phyloP scores from a whole-genome alignment of 1,284 basidiomycete species.

The Tremellales sp. region DNA sequence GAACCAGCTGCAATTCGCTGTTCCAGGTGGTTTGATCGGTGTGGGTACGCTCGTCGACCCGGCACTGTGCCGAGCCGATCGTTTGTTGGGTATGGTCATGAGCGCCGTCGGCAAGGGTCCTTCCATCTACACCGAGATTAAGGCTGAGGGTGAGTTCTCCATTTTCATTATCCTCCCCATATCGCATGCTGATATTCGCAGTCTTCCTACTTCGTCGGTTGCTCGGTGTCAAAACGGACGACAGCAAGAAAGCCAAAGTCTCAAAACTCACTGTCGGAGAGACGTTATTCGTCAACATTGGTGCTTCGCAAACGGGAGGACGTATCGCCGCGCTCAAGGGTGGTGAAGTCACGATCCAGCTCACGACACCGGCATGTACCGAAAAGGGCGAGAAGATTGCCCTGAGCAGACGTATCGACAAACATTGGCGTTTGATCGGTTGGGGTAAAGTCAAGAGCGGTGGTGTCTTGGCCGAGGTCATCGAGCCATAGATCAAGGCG shows the following conservation, averaged over 20 bases:
- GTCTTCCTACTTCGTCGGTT: slow-evolving; percentile 88
- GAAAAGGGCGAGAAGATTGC: slow-evolving; percentile 95
- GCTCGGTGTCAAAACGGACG: slow-evolving; percentile 96
- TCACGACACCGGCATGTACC: slow-evolving; percentile 88
- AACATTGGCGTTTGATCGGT: slow-evolving; percentile 78
- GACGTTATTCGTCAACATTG: slow-evolving; percentile 88
- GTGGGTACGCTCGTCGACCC: slow-evolving; percentile 96
- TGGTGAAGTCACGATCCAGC: slow-evolving; percentile 84
- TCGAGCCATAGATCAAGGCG: slow-evolving; percentile 9
- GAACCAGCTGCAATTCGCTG: slow-evolving; percentile 90
- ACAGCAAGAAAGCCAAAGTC: slow-evolving; percentile 95
- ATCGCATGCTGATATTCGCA: slow-evolving; percentile 4
- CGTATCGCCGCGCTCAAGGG: slow-evolving; percentile 87
- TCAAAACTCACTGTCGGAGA: slow-evolving; percentile 90
- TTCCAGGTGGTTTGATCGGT: slow-evolving; percentile 96
- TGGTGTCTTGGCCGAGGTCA: slow-evolving; percentile 43
- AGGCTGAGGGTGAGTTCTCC: slow-evolving; percentile 44
- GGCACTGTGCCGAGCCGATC: slow-evolving; percentile 92
- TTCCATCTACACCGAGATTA: slow-evolving; percentile 76
- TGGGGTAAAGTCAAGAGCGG: slow-evolving; percentile 44
- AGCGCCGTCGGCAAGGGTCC: slow-evolving; percentile 91
- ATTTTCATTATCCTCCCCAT: not conserved
- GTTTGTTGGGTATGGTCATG: slow-evolving; percentile 92
- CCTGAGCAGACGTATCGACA: slow-evolving; percentile 85
- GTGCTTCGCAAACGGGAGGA: slow-evolving; percentile 89